Evolutionary conservation across 1,284 basidiomycete genomes (phyloP), one percentile per base, ranked within the genome.

Genomic region (Microbotryomycetes sp.): DNA sequence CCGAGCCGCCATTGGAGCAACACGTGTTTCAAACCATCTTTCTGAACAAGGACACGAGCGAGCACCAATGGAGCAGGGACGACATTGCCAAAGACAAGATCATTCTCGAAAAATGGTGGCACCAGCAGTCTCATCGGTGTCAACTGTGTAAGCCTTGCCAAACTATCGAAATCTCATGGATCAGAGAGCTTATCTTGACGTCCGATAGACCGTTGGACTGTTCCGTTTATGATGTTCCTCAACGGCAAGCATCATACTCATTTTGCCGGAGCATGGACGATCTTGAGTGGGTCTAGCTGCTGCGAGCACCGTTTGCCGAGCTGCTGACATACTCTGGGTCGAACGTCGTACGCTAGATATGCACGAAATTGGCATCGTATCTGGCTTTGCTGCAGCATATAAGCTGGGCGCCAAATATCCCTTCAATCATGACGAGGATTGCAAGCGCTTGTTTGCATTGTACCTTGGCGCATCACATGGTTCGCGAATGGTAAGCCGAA

Each of bases 1-100:
- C 68, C 18, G 55, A 35, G 5, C 73, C 76, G 0, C 74, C 76
- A 2, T 66, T 78, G 28, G 71, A 78, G 57, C 62, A 77, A 57
- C 82, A 83, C 67, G 79, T 84, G n/a, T 84, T 83, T 73, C 82
- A 84, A 74, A 84, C 83, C 11, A 84, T 85, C 69, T 84, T 83
- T 73, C 76, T 84, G 23, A 81, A 85, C 72, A 76, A 78, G 31
- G 76, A 80, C 29, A 77, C 79, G 27, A 78, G 77, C 41, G 73
- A 77, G 49, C 56, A 79, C 3, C 73, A 79, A 45, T 85, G 83
- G 83, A 81, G 81, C 2, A 77, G 78, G 61, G 74, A 74, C 48
- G 81, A 83, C 56, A 82, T 85, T 59, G 67, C 74, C 11, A 72
- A 76, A 31, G 76, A 80, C 52, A 80, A 81, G 71, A 75, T 80